Evolutionary conservation across 352 stramenopile species (phyloP).

Genomic region (Aphanomyces stellatus): DNA sequence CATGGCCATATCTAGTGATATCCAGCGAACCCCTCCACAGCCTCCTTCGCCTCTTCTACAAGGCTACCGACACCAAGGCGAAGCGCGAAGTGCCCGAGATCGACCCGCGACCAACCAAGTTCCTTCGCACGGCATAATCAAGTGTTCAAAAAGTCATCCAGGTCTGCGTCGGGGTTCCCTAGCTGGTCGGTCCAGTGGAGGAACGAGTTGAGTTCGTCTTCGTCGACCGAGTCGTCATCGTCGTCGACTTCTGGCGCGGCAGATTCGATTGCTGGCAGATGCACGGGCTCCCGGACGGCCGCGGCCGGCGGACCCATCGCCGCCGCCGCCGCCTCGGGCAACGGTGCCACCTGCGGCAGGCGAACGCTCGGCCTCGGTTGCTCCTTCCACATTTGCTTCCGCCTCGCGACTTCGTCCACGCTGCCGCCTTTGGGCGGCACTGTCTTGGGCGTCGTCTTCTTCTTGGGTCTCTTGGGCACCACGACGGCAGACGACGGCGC

Average conservation of each 20-base stretch:
- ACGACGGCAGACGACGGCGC: too few species aligned
- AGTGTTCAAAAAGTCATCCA: conserved; percentile 15
- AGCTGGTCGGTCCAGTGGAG: conserved; percentile 63
- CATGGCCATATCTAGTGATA: too few species aligned
- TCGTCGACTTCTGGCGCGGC: conserved; percentile 33
- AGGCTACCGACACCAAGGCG: conserved; percentile 22
- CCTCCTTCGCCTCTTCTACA: conserved; percentile 36
- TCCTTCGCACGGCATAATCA: conserved; percentile 6
- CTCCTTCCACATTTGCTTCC: not conserved
- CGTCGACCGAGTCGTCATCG: conserved; percentile 41
- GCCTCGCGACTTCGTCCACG: not conserved
- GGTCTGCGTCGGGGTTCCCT: not conserved
- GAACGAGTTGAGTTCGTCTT: conserved; percentile 68
- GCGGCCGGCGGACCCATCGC: conserved; percentile 15
- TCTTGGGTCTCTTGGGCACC: not conserved
- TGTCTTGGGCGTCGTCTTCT: not conserved
- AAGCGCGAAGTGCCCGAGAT: conserved; percentile 21
- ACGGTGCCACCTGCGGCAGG: conserved; percentile 8
- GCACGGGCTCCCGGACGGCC: not conserved
- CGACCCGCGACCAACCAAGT: conserved; percentile 8
- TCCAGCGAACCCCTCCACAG: conserved; percentile 31
- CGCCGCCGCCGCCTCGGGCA: conserved; percentile 18
- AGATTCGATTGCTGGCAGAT: conserved; percentile 7
- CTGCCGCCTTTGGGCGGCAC: not conserved
- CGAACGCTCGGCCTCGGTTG: not conserved